Conservation (phyloP, 2,329 filamentous ascomycete genomes). For the Grosmannia clavigera region DNA sequence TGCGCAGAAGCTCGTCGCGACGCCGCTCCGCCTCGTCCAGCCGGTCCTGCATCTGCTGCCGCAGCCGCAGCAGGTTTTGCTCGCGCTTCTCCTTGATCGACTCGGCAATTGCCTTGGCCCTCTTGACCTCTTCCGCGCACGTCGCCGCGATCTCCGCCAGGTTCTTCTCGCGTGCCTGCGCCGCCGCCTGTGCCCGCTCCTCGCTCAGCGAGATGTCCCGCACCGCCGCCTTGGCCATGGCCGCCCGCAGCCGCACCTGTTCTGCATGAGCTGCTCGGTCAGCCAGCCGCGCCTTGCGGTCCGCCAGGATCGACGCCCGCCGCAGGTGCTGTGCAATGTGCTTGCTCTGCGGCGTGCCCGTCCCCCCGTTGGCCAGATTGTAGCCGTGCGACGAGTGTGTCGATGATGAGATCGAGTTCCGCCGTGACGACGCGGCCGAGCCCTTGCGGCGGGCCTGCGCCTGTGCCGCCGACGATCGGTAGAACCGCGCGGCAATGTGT, state of each 20-base stretch:
- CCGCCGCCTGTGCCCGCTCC: conserved; percentile 64
- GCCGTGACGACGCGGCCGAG: conserved; percentile 65
- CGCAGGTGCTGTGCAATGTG: conserved; percentile 69
- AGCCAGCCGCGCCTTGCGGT: conserved; percentile 65
- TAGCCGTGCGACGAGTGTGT: conserved; percentile 55
- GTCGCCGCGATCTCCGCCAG: conserved; percentile 69
- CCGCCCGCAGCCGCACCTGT: conserved; percentile 66
- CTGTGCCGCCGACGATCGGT: conserved; percentile 40
- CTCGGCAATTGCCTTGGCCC: conserved; percentile 72
- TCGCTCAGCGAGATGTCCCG: conserved; percentile 55
- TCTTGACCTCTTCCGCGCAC: conserved; percentile 72
- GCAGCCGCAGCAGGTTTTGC: conserved; percentile 56
- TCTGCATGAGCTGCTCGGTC: conserved; percentile 73
- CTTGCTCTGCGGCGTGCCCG: conserved; percentile 53
- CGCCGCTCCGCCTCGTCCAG: conserved; percentile 65
- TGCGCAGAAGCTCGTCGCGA: conserved; percentile 51
- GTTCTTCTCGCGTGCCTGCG: conserved; percentile 67
- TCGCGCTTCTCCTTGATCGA: conserved; percentile 71
- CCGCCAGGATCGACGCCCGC: conserved; percentile 68
- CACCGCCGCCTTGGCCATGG: conserved; percentile 57
- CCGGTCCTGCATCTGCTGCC: conserved; percentile 66
- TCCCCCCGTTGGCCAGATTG: conserved; percentile 20
- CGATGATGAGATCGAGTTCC: conserved; percentile 66
- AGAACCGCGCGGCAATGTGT: conserved; percentile 68
- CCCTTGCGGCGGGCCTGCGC: conserved; percentile 47